phyloP scores from a whole-genome alignment of 176 grass and related monocot species.

The Poa annua region DNA sequence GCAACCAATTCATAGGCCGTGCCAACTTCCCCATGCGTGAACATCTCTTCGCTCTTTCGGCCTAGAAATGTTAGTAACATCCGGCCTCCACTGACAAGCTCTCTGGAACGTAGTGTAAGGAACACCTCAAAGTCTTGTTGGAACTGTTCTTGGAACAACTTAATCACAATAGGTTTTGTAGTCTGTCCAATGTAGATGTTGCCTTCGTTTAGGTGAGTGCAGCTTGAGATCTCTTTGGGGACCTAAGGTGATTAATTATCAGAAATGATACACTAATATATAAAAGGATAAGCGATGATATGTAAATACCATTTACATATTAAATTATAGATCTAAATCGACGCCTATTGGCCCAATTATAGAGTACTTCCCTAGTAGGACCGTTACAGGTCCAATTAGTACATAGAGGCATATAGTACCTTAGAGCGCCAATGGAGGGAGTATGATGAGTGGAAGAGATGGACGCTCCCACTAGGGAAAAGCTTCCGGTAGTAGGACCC shows the following conservation, averaged over 20 bases:
- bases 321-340: too few relatives aligned
- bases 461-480: conserved; percentile 48
- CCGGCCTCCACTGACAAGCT: conserved; percentile 34
- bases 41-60: conserved; percentile 19
- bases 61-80: conserved; percentile 53
- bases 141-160: conserved; percentile 51
- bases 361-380: too few relatives aligned
- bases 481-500: conserved; percentile 58
- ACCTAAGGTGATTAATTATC: conserved; percentile 7
- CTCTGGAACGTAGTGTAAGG: conserved; percentile 29
- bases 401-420: conserved; percentile 19
- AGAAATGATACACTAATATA: background rate
- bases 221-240: conserved; percentile 43
- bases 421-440: conserved; percentile 55
- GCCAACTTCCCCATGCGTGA: background rate
- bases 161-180: conserved; percentile 4
- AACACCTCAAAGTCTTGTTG: conserved; percentile 41
- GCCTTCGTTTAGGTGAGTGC: conserved; percentile 1
- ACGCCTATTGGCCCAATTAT: background rate
- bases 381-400: too few relatives aligned
- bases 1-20: conserved; percentile 24
- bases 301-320: too few relatives aligned
- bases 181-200: conserved; percentile 45
- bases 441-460: conserved; percentile 58
- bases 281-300: too few relatives aligned